Evolutionary conservation across 768 basidiomycete species (phyloP).

Genomic region (Tulasnella sp.): DNA sequence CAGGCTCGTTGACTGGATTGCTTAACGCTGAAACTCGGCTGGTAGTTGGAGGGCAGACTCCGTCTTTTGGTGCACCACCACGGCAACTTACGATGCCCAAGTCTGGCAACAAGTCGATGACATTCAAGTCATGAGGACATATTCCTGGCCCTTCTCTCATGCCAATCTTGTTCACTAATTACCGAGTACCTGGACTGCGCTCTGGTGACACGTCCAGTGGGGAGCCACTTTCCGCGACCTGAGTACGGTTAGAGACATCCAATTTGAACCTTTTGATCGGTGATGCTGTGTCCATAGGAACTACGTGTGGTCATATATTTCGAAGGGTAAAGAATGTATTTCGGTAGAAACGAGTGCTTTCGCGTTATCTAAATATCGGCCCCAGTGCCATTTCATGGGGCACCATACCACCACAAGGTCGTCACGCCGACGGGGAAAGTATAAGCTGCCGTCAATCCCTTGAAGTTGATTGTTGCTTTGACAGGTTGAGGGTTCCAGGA

Average conservation of each 20-base stretch:
- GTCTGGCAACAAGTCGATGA: conserved; percentile 58
- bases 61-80: conserved; percentile 52
- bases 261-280: too few relatives aligned
- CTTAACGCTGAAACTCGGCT: conserved; percentile 6
- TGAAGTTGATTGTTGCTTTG: conserved; percentile 6
- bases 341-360: too few relatives aligned
- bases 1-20: not conserved
- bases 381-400: not conserved
- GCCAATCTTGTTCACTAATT: too few relatives aligned
- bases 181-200: too few relatives aligned
- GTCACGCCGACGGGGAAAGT: conserved; percentile 71
- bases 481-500: conserved; percentile 14
- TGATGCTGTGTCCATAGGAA: too few relatives aligned
- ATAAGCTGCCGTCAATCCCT: conserved; percentile 38
- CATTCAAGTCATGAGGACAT: conserved; percentile 31
- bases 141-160: too few relatives aligned
- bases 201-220: too few relatives aligned
- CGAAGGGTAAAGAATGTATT: too few relatives aligned
- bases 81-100: conserved; percentile 50
- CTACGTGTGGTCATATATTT: too few relatives aligned
- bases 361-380: too few relatives aligned
- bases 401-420: conserved; percentile 38
- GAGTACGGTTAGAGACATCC: too few relatives aligned
- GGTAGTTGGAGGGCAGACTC: not conserved
- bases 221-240: too few relatives aligned